Base-by-base conservation (phyloP, 208 protist species). In the Sergeia podlipaevii region DNA sequence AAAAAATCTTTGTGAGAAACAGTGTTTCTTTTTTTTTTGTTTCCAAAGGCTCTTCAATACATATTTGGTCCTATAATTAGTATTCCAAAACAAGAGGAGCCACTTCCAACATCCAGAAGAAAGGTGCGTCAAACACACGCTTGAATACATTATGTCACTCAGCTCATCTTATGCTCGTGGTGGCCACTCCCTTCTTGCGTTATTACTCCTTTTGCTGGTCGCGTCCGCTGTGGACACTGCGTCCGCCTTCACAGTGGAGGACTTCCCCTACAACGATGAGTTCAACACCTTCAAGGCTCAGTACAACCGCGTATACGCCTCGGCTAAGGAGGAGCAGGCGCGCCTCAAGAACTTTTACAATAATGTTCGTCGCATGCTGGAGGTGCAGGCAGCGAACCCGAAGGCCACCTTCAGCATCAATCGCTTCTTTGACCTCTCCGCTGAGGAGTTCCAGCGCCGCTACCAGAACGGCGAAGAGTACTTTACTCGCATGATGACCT, bases 351-450 rank as follows among this genome's bases (percentile, higher is more conserved):
- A 70, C 61, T 85, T 85, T 60, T 20, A 49, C 34, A 41, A 58
- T 15, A 85, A 85, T 56, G 18, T 83, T 36, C 46, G 67, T 44
- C n/a, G 27, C 26, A 62, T 66, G 61, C 15, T 29, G 37, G 32
- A 30, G 32, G 44, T 76, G 32, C 48, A 75, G 49, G 65, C 66
- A 34, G 47, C 49, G 15, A 85, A 87, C 70, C 70, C 77, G 15
- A 52, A 77, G 39, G 82, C 76, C 21, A 63, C 38, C 32, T 88
- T 88, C 56, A 70, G 67, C 28, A 48, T 79, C 29, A 82, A 67
- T 37, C 65, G 47, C 36, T 87, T 83, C 71, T 80, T 76, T 18
- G 80, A 91, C 71, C 41, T 85, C 34, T 76, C 74, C 10, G 60
- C 32, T 20, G 74, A 57, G 20, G 80, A 87, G 60, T 83, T 91